Evolutionary conservation across 257 asterid genomes (phyloP), one percentile per base, ranked within the genome.

Genomic region (Nicotiana paniculata): DNA sequence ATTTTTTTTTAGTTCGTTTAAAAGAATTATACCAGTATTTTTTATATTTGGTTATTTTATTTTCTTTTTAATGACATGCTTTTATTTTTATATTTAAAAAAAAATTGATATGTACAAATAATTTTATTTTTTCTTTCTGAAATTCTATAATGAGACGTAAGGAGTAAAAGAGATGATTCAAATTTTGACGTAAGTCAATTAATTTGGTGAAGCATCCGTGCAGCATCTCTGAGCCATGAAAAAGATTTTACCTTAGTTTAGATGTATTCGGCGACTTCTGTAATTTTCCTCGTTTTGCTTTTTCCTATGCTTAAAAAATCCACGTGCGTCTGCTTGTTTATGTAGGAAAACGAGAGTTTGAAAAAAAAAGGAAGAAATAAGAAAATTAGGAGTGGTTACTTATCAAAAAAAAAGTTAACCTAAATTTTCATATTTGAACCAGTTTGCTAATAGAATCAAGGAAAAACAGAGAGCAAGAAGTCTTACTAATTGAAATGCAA

Each of bases 241-340:
- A 84, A 82, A 21, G 62, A 80, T 85, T 87, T 21, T 21, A 21
- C 39, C 70, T 64, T 58, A 33, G 33, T 63, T 48, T 53, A 33
- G 64, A 77, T 82, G 48, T 48, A 32, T 67, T 46, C 5, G 63
- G 57, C 35, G 9, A 37, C 26, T 80, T 81, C 62, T 72, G 77
- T 70, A 79, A n/a, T 24, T 9, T 30, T 2, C 28, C 13, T 51
- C 9, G 46, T 61, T 13, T 4, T 82, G 8, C 76, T 15, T 26
- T 17, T 72, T 63, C 4, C 11, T 84, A 43, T 79, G 37, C 46
- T 30, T 66, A 53, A 76, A 58, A 66, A 58, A 66, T 62, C 75
- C 83, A 82, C 84, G 85, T 85, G 79, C 77, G 57, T 35, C 55
- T 70, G 35, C 62, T 74, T 85, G 57, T 58, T 81, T 81, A 46